Conservation (phyloP, 805 yeast species). For the Kurtzmaniella fragi region DNA sequence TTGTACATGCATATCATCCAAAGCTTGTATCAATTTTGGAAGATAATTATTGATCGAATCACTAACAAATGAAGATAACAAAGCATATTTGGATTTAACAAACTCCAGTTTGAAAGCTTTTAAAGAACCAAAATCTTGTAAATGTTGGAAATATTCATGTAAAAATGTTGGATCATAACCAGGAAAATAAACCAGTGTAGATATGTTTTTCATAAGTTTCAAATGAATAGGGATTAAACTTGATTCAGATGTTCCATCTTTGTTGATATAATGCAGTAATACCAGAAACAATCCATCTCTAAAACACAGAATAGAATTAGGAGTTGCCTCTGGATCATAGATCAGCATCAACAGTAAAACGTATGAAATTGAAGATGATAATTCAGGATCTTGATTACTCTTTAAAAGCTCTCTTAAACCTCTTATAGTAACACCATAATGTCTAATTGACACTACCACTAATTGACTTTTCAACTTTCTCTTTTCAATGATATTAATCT, state of each 20-base stretch:
- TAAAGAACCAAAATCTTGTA: slow-evolving; percentile 19
- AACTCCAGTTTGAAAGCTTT: slow-evolving; percentile 9
- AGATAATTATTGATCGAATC: slow-evolving; percentile 21
- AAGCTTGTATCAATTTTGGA: slow-evolving; percentile 19
- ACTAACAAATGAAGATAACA: slow-evolving; percentile 18
- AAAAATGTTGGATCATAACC: slow-evolving; percentile 29
- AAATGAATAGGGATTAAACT: slow-evolving; percentile 26
- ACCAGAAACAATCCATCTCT: slow-evolving; percentile 37
- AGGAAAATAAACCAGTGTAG: slow-evolving; percentile 30
- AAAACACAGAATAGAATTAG: slow-evolving; percentile 31
- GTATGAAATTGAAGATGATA: slow-evolving; percentile 31
- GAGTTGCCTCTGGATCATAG: slow-evolving; percentile 39
- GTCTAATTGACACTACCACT: slow-evolving; percentile 27
- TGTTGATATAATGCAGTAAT: slow-evolving; percentile 20
- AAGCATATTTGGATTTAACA: slow-evolving; percentile 16
- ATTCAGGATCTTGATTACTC: slow-evolving; percentile 22
- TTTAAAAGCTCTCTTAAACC: slow-evolving; percentile 26
- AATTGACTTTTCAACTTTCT: slow-evolving; percentile 19
- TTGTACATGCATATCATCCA: slow-evolving; percentile 23
- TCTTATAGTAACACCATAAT: slow-evolving; percentile 32
- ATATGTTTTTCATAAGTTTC: slow-evolving; percentile 29
- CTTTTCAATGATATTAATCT: slow-evolving; percentile 8
- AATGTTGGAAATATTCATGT: slow-evolving; percentile 20
- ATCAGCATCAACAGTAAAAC: slow-evolving; percentile 35
- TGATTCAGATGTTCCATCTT: slow-evolving; percentile 2